These are phyloP conservation scores for Boehmeria nivea DNA, from an alignment of 306 rosid species.

Conservation along the genomic window DNA sequence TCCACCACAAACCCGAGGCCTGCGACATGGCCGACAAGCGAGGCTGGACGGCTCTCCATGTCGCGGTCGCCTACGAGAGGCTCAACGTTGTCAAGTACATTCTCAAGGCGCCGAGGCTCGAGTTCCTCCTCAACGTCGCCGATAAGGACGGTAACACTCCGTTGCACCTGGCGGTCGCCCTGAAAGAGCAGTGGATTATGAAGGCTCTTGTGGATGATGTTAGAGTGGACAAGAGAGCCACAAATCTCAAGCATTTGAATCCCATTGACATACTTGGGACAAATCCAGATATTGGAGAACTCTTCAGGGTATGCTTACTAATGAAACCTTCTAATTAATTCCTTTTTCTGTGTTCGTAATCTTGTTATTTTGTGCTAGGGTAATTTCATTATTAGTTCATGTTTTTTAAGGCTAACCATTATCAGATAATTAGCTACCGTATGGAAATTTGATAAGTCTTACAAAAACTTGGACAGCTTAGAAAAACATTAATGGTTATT, in stretches of 20 bases:
- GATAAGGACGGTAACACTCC: conserved; percentile 8
- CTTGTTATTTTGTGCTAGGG: no score
- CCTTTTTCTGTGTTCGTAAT: no score
- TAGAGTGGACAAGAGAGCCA: conserved; percentile 12
- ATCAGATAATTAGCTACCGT: no score
- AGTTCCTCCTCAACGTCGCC: not conserved
- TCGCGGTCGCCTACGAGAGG: not conserved
- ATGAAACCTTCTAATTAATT: no score
- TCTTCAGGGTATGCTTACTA: conserved; percentile 1
- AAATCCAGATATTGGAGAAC: conserved; percentile 5
- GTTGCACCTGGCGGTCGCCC: conserved; percentile 9
- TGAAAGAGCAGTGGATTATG: not conserved
- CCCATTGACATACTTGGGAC: conserved; percentile 6
- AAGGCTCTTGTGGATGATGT: not conserved
- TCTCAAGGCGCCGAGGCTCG: not conserved
- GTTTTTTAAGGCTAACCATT: no score
- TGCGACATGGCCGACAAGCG: conserved; percentile 2
- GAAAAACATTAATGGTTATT: no score
- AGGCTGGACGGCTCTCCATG: conserved; percentile 13
- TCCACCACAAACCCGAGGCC: not conserved
- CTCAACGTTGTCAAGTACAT: not conserved
- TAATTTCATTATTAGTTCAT: no score
- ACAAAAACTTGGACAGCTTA: no score
- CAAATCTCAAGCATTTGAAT: not conserved
- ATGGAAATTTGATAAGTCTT: no score